Evolutionary conservation across 2,329 filamentous ascomycete species (phyloP).

Genomic region (Cercospora sesami): DNA sequence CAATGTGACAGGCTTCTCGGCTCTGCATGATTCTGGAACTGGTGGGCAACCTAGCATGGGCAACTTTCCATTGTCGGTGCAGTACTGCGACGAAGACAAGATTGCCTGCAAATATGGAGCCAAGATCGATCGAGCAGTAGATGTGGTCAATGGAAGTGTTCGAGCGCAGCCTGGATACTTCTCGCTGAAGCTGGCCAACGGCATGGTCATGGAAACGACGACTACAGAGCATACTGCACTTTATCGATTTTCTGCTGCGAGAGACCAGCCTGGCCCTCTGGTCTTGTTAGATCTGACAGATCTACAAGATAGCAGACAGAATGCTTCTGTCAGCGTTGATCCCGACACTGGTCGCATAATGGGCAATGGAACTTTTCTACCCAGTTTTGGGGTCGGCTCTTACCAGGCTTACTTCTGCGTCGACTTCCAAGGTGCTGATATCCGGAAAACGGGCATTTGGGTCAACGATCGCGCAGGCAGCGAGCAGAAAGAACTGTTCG

Average conservation of each 20-base stretch:
- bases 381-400: conserved; percentile 60
- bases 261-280: conserved; percentile 49
- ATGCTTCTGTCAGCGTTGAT: conserved; percentile 55
- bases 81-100: conserved; percentile 11
- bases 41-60: conserved; percentile 38
- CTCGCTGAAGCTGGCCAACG: conserved; percentile 55
- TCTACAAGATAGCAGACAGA: conserved; percentile 53
- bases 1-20: conserved; percentile 48
- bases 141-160: conserved; percentile 52
- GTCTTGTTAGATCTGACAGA: conserved; percentile 61
- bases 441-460: conserved; percentile 60
- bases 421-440: conserved; percentile 54
- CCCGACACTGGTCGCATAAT: conserved; percentile 54
- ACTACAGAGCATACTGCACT: conserved; percentile 58
- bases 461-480: conserved; percentile 53
- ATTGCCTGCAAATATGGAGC: conserved; percentile 51
- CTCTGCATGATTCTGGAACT: conserved; percentile 54
- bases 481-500: conserved; percentile 40
- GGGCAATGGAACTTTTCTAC: conserved; percentile 58
- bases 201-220: conserved; percentile 61
- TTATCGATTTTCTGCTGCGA: conserved; percentile 56
- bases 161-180: conserved; percentile 61
- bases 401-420: conserved; percentile 62
- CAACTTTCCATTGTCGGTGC: conserved; percentile 32
- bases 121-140: conserved; percentile 51